Conservation (phyloP, 805 yeast genomes). For the Candida ficus region DNA sequence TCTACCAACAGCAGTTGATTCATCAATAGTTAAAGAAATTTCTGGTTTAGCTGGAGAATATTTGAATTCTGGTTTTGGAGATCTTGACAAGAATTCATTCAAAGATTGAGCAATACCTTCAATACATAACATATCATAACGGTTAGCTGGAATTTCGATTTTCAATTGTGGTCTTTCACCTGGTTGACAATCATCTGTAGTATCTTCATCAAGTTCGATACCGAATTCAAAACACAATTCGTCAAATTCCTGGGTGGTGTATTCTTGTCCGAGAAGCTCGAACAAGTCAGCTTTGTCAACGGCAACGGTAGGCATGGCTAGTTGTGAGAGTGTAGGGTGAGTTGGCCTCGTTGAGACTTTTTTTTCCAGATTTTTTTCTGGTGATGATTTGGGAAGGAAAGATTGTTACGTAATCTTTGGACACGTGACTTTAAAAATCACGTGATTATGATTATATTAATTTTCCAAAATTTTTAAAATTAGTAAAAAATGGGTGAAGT, state of each 20-base stretch:
- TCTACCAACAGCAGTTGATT: constrained; percentile 69
- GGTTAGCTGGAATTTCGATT: constrained; percentile 96
- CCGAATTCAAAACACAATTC: constrained; percentile 98
- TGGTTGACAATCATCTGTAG: constrained; percentile 68
- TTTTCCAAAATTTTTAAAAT: too few species aligned
- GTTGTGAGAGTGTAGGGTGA: too few species aligned
- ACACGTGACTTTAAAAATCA: too few species aligned
- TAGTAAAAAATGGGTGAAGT: too few species aligned
- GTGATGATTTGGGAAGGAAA: too few species aligned
- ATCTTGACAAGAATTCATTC: constrained; percentile 79
- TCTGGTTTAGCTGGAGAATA: constrained; percentile 58
- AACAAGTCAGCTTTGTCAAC: constrained; percentile 93
- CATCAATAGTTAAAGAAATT: constrained; percentile 63
- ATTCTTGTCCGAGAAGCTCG: constrained; percentile 63
- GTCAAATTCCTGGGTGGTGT: constrained; percentile 88
- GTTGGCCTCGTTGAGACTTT: background rate
- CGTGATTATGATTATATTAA: too few species aligned
- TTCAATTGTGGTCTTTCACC: constrained; percentile 94
- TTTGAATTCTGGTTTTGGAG: constrained; percentile 59
- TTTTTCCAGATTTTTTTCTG: constrained; percentile 2
- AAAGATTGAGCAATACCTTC: constrained; percentile 97
- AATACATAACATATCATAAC: constrained; percentile 96
- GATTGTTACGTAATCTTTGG: too few species aligned
- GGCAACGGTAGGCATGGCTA: constrained; percentile 89
- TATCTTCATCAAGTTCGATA: constrained; percentile 95